A percentile compares a stretch with the other conserved stretches of the same genome.
phyloP scores from a whole-genome alignment of 352 stramenopile genomes.

The Plasmopara viticola region DNA sequence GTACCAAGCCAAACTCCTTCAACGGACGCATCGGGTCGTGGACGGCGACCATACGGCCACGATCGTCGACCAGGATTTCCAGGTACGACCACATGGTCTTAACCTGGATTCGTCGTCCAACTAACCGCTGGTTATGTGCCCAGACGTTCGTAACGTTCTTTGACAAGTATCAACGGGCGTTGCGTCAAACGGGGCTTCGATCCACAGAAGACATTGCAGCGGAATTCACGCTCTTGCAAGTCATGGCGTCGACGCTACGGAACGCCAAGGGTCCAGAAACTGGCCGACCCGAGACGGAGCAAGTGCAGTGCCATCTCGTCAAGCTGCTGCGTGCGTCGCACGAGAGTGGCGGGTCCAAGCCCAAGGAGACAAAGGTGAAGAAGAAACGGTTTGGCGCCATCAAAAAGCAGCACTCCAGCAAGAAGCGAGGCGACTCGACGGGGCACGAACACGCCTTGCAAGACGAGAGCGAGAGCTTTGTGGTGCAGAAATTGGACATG shows the following conservation, averaged over 20 bases:
- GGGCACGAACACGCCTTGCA: constrained; percentile 31
- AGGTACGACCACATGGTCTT: constrained; percentile 25
- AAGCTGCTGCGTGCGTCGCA: constrained; percentile 62
- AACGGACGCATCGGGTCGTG: constrained; percentile 53
- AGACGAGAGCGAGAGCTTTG: constrained; percentile 42
- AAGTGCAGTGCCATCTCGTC: constrained; percentile 42
- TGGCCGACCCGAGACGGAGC: constrained; percentile 22
- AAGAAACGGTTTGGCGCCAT: constrained; percentile 35
- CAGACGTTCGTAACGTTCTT: constrained; percentile 52
- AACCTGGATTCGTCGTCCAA: too few relatives aligned
- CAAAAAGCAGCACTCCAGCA: constrained; percentile 39
- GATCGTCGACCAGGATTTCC: constrained; percentile 56
- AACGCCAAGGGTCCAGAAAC: constrained; percentile 21
- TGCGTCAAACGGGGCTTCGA: constrained; percentile 65
- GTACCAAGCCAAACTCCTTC: constrained; percentile 53
- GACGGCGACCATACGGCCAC: constrained; percentile 28
- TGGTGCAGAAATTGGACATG: constrained; percentile 76
- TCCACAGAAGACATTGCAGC: constrained; percentile 59
- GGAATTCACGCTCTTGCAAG: constrained; percentile 47
- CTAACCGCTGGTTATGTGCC: too few relatives aligned
- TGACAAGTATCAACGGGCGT: constrained; percentile 52
- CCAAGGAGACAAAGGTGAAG: constrained; percentile 38
- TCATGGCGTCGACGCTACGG: constrained; percentile 42
- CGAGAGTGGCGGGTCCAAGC: constrained; percentile 37
- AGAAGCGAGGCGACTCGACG: constrained; percentile 13